phyloP scores from a whole-genome alignment of 169 alveolate genomes.

The Perkinsus chesapeaki region DNA sequence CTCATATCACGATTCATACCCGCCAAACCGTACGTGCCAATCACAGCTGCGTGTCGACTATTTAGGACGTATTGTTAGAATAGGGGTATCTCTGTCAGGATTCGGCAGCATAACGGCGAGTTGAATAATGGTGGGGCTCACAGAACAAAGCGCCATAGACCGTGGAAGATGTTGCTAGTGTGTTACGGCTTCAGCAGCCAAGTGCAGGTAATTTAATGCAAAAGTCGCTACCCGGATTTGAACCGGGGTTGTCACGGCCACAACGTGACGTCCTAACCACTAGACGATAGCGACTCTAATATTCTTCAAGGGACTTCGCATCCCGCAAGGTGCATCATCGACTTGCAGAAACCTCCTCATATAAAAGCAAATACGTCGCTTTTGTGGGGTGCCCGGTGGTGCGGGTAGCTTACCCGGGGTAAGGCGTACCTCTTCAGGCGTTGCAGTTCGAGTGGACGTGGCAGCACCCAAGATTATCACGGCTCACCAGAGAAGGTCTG shows the following conservation, averaged over 20 bases:
- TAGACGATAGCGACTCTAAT: background rate
- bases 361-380: too few relatives aligned
- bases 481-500: background rate
- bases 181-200: background rate
- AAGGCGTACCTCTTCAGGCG: background rate
- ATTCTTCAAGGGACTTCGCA: too few relatives aligned
- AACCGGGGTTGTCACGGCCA: constrained; percentile 7
- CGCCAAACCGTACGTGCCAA: too few relatives aligned
- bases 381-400: too few relatives aligned
- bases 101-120: background rate
- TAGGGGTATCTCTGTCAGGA: background rate
- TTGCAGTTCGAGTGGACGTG: background rate
- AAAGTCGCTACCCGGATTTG: constrained; percentile 1
- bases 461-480: background rate
- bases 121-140: background rate
- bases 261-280: constrained; percentile 5
- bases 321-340: too few relatives aligned
- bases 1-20: too few relatives aligned
- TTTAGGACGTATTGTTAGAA: background rate
- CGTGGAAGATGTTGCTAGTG: background rate
- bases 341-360: too few relatives aligned
- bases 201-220: background rate
- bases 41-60: too few relatives aligned
- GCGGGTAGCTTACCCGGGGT: too few relatives aligned
- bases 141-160: background rate